These are phyloP conservation scores for Dryas octopetala DNA, from an alignment of 306 rosid species.

Conservation along the genomic window DNA sequence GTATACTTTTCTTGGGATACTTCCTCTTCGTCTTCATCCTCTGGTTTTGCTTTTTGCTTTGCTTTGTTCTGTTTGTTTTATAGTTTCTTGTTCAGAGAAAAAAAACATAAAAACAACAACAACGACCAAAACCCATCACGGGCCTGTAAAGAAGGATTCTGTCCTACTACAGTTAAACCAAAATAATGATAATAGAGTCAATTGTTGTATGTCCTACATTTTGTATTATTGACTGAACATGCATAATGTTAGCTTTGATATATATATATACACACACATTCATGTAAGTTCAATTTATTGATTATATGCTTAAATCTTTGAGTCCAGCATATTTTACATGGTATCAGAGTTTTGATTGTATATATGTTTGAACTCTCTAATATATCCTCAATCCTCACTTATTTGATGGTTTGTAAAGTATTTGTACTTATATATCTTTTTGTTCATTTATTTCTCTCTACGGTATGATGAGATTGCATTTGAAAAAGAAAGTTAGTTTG, in stretches of 20 bases:
- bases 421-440: no score
- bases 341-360: no score
- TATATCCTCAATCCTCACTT: no score
- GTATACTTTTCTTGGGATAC: neutral
- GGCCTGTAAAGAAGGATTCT: slow-evolving; percentile 7
- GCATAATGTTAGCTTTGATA: neutral
- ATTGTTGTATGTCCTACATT: neutral
- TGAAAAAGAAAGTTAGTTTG: no score
- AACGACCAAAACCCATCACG: slow-evolving; percentile 9
- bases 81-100: neutral
- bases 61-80: neutral
- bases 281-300: no score
- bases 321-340: no score
- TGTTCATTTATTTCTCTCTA: no score
- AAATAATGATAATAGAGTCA: neutral
- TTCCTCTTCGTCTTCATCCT: slow-evolving; percentile 5
- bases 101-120: neutral
- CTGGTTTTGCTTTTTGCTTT: neutral
- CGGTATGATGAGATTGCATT: no score
- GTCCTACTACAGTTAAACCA: neutral
- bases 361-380: no score
- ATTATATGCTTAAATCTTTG: no score
- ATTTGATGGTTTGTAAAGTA: no score
- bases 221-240: neutral
- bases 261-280: no score